A percentile compares a stretch with the other conserved stretches of the same genome.
Conservation (phyloP, 768 basidiomycete species). For the Hygrophorus russula region DNA sequence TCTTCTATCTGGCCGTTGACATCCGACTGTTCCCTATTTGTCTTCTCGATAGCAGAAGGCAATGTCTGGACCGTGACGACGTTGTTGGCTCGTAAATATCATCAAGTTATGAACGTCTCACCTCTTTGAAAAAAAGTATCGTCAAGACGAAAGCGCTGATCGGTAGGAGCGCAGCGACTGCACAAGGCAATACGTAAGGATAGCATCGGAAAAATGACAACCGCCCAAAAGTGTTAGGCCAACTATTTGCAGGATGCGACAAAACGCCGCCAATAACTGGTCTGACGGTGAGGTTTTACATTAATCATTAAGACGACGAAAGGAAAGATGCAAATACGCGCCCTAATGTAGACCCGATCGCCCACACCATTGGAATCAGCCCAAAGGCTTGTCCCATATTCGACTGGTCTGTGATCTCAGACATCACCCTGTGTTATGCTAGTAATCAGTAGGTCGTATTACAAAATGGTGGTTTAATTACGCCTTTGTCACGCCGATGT, state of each 20-base stretch:
- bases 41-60: too few species aligned
- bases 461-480: too few species aligned
- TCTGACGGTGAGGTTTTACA: constrained; percentile 4
- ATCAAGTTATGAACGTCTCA: background rate
- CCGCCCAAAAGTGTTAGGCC: constrained; percentile 16
- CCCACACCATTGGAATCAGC: constrained; percentile 16
- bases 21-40: background rate
- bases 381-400: constrained; percentile 16
- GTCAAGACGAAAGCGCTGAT: constrained; percentile 7
- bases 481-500: constrained; percentile 21
- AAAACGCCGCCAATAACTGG: constrained; percentile 23
- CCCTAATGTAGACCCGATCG: constrained; percentile 7
- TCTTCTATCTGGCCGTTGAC: background rate
- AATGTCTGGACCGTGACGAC: too few species aligned
- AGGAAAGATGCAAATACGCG: background rate
- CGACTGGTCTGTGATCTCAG: constrained; percentile 12
- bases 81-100: background rate
- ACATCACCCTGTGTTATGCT: constrained; percentile 8
- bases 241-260: constrained; percentile 17
- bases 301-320: background rate
- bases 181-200: constrained; percentile 28
- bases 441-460: too few species aligned
- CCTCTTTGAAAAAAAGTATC: constrained; percentile 2
- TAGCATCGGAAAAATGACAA: constrained; percentile 15
- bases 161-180: constrained; percentile 26